Base-by-base conservation (phyloP, 371 early-diverging fungal species). In the Massospora cicadina region DNA sequence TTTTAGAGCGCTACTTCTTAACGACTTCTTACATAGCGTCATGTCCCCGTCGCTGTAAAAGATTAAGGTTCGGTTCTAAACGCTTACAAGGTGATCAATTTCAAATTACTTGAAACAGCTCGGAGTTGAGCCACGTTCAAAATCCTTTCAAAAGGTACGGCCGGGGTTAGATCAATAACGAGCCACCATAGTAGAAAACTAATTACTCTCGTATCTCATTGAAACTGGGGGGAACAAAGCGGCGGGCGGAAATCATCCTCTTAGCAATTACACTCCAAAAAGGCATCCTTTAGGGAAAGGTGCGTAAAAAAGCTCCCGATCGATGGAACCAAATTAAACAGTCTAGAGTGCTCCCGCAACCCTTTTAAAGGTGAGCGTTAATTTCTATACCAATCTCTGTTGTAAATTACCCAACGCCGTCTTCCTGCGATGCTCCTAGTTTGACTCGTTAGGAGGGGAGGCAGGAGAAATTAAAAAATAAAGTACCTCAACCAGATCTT, bases 181-280 rank as follows among this genome's bases (percentile, higher is more conserved):
- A 43, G 17, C 10, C 17, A 10, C 17, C 25, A 27, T 53, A 53
- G 21, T 13, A 29, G 30, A 27, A 62, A 33, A 25, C 55, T n/a
- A 23, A 63, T 43, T 71, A 77, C 78, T 73, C 71, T 66, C 90
- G 76, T 62, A 90, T 78, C 65, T 90, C 90, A 77, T 90, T 90
- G 75, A 90, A 90, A 64, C 80, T 80, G 0, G 89, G 89, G 60
- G 90, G 87, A 21, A 90, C 88, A 70, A 81, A 81, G 28, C 79
- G 75, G 62, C 90, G 76, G 0, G 81, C 81, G 24, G 85, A 77
- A 55, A 90, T 85, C 2, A 78, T 74, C 57, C 84, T 71, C 58
- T 75, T 73, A 2, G 70, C 69, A 72, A 87, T 79, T 54, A 81
- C 77, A 23, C 66, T 66, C 61, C 79, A 68, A 72, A 89, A 90